A percentile compares a stretch with the other conserved stretches of the same genome.
phyloP scores from a whole-genome alignment of 306 rosid genomes.

The Cucurbita argyrosperma region DNA sequence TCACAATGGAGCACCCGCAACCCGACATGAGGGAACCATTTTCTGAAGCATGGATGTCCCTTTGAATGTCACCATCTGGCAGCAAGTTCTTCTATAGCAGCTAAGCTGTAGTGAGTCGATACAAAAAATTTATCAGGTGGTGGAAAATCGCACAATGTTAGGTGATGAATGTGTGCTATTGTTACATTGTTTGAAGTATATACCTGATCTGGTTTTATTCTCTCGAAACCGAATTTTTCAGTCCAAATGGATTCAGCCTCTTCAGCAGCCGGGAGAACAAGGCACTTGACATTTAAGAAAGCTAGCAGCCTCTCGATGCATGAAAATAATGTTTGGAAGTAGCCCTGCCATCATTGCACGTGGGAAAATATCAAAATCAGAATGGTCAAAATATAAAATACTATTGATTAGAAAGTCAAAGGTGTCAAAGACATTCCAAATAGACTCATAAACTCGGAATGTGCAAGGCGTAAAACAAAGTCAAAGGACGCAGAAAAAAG shows the following conservation, averaged over 20 bases:
- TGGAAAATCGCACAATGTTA: neutral
- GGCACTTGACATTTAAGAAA: conserved; percentile 58
- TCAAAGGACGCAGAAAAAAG: neutral
- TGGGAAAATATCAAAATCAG: neutral
- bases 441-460: neutral
- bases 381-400: neutral
- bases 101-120: conserved; percentile 37
- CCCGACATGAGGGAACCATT: conserved; percentile 49
- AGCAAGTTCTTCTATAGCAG: conserved; percentile 54
- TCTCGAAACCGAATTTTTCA: conserved; percentile 66
- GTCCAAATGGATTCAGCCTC: conserved; percentile 92
- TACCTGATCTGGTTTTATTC: conserved; percentile 72
- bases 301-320: conserved; percentile 79
- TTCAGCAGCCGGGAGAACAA: conserved; percentile 88
- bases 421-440: neutral
- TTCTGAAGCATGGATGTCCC: conserved; percentile 90
- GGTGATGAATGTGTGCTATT: neutral
- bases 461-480: neutral
- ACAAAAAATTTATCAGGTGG: neutral
- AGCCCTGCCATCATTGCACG: conserved; percentile 44
- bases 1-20: conserved; percentile 17
- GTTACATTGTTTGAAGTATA: neutral
- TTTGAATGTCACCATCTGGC: conserved; percentile 71
- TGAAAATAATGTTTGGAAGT: conserved; percentile 76
- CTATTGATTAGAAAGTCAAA: neutral